Conservation (phyloP, 306 rosid species). For the Gillenia trifoliata region DNA sequence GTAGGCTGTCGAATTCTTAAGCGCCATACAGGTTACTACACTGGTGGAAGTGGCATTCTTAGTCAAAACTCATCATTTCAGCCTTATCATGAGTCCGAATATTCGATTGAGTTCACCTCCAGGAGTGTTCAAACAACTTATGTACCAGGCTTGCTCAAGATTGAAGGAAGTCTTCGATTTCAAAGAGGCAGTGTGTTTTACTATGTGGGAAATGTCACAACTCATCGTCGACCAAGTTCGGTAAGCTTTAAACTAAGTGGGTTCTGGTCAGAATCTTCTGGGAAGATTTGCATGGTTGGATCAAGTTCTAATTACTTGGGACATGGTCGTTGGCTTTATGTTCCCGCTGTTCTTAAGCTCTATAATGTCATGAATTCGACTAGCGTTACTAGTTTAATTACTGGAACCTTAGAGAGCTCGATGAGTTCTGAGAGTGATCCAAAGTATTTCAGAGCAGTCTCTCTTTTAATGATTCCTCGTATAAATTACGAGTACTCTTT, state of each 20-base stretch:
- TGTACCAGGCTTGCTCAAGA: conserved; percentile 21
- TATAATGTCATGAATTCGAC: conserved; percentile 22
- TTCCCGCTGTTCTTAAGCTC: conserved; percentile 37
- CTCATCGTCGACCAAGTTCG: background rate
- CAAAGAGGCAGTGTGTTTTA: background rate
- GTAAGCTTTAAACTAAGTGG: conserved; percentile 36
- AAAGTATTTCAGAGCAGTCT: conserved; percentile 29
- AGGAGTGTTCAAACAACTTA: conserved; percentile 15
- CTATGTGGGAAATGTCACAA: conserved; percentile 5
- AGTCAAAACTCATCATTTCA: too few relatives aligned
- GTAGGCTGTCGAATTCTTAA: background rate
- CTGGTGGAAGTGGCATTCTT: conserved; percentile 9
- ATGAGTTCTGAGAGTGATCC: conserved; percentile 15
- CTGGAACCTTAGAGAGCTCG: conserved; percentile 51
- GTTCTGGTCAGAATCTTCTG: conserved; percentile 48
- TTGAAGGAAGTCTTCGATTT: conserved; percentile 25
- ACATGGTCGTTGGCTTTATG: conserved; percentile 20
- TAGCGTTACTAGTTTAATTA: conserved; percentile 31
- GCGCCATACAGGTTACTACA: conserved; percentile 30
- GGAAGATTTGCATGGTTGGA: conserved; percentile 33
- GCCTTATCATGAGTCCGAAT: background rate
- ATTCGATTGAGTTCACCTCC: conserved; percentile 8
- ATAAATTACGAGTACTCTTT: conserved; percentile 27
- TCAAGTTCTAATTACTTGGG: background rate
- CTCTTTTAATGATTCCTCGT: conserved; percentile 37